A percentile compares a stretch with the other conserved stretches of the same genome.
Evolutionary conservation across 495 filamentous ascomycete species (phyloP).

Genomic region (Xylaria flabelliformis): DNA sequence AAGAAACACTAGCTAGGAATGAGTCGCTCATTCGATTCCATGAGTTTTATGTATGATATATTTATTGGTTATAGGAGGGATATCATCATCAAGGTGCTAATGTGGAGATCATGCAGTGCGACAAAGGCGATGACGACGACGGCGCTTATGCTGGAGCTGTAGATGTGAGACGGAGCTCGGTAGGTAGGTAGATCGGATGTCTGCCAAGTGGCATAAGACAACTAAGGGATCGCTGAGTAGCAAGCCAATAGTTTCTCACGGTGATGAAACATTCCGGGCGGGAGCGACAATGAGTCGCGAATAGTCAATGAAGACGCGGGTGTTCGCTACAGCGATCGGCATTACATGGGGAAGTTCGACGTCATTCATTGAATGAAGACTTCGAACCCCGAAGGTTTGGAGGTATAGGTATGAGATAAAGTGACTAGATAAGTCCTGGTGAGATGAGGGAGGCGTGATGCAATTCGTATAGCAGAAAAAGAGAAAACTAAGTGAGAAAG

Average conservation of each 20-base stretch:
- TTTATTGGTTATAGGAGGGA: constrained; percentile 1
- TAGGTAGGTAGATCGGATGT: not conserved
- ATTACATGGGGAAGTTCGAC: not conserved
- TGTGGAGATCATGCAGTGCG: constrained; percentile 3
- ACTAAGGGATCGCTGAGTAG: not conserved
- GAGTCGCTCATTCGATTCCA: not conserved
- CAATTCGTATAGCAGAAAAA: not conserved
- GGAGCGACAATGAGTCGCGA: not conserved
- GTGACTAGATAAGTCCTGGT: not conserved
- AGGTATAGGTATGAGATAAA: not conserved
- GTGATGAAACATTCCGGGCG: not conserved
- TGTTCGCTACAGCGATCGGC: not conserved
- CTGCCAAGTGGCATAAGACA: not conserved
- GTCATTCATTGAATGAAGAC: not conserved
- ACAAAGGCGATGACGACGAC: constrained; percentile 9
- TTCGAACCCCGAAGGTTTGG: not conserved
- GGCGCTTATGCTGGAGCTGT: constrained; percentile 7
- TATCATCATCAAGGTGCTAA: constrained; percentile 3
- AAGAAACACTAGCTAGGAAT: not conserved
- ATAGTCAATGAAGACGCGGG: not conserved
- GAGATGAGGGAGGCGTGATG: not conserved
- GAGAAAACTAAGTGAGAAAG: not conserved
- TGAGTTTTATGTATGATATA: constrained; percentile 3
- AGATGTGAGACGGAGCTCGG: not conserved
- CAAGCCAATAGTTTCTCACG: not conserved